A percentile compares a stretch with the other conserved stretches of the same genome.
These are phyloP conservation scores for Microthlaspi erraticum DNA, from an alignment of 345 rosid genomes.

Conservation along the genomic window DNA sequence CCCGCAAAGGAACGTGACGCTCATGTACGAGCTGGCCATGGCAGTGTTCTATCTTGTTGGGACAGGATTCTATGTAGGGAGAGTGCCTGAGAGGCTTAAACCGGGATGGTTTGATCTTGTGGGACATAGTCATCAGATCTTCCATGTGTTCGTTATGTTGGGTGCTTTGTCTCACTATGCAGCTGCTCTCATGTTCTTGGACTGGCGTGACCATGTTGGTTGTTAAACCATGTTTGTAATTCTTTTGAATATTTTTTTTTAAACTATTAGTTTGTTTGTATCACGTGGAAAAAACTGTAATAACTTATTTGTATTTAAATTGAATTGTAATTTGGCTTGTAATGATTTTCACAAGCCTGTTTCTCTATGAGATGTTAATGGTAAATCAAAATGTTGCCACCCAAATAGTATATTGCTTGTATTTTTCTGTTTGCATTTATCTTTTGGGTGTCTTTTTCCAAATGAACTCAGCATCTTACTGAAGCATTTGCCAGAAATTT, in stretches of 20 bases:
- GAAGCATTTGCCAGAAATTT: too few relatives aligned
- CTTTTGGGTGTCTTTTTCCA: background rate
- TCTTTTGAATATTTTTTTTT: slow-evolving; percentile 10
- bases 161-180: slow-evolving; percentile 95
- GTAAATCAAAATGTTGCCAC: background rate
- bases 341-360: slow-evolving; percentile 10
- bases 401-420: background rate
- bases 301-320: slow-evolving; percentile 24
- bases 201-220: slow-evolving; percentile 68
- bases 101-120: slow-evolving; percentile 88
- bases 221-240: slow-evolving; percentile 42
- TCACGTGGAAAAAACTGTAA: slow-evolving; percentile 27
- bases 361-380: slow-evolving; percentile 2
- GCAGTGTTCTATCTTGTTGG: slow-evolving; percentile 79
- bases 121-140: slow-evolving; percentile 92
- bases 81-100: slow-evolving; percentile 81
- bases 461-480: background rate
- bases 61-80: slow-evolving; percentile 64
- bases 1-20: slow-evolving; percentile 59
- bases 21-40: slow-evolving; percentile 76
- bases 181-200: slow-evolving; percentile 74
- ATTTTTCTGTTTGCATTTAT: background rate
- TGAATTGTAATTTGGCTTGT: slow-evolving; percentile 18
- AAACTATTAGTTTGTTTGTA: slow-evolving; percentile 22
- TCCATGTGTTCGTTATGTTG: slow-evolving; percentile 81